Conservation (phyloP, 192 early-diverging fungal species). For the Backusella luteola region DNA sequence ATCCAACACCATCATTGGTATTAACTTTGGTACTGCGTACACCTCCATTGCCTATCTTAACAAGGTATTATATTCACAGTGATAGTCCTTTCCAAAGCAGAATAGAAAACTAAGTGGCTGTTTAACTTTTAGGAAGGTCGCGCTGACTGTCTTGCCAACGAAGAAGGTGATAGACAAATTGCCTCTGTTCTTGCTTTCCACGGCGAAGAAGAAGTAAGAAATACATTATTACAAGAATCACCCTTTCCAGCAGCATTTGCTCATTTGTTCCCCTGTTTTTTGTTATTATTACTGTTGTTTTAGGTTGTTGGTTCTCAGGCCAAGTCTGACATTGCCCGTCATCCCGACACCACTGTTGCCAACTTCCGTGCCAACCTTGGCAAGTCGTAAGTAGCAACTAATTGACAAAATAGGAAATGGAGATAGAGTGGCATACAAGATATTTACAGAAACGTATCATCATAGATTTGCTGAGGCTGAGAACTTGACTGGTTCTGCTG, state of each 20-base stretch:
- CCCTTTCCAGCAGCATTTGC: slow-evolving; percentile 8
- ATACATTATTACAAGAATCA: slow-evolving; percentile 32
- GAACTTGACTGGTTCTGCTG: slow-evolving; percentile 42
- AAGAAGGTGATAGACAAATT: slow-evolving; percentile 96
- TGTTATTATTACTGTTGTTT: not conserved
- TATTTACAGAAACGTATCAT: not conserved
- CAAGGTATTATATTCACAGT: slow-evolving; percentile 49
- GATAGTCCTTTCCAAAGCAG: not conserved
- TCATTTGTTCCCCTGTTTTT: not conserved
- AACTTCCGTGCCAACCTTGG: slow-evolving; percentile 89
- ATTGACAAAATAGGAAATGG: not conserved
- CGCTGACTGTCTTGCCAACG: slow-evolving; percentile 94
- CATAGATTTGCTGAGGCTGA: slow-evolving; percentile 35
- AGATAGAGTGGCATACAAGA: not conserved
- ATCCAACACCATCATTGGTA: slow-evolving; percentile 59
- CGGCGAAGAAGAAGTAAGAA: slow-evolving; percentile 82
- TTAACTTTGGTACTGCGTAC: slow-evolving; percentile 84
- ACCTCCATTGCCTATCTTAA: slow-evolving; percentile 82
- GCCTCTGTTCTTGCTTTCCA: slow-evolving; percentile 92
- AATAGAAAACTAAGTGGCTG: not conserved
- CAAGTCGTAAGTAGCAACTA: slow-evolving; percentile 56
- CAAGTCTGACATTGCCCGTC: slow-evolving; percentile 81
- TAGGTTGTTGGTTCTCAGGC: slow-evolving; percentile 63
- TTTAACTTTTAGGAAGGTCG: slow-evolving; percentile 53
- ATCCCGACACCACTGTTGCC: slow-evolving; percentile 87